Evolutionary conservation across 2,329 filamentous ascomycete species (phyloP).

Genomic region (Pseudocercospora cruenta): DNA sequence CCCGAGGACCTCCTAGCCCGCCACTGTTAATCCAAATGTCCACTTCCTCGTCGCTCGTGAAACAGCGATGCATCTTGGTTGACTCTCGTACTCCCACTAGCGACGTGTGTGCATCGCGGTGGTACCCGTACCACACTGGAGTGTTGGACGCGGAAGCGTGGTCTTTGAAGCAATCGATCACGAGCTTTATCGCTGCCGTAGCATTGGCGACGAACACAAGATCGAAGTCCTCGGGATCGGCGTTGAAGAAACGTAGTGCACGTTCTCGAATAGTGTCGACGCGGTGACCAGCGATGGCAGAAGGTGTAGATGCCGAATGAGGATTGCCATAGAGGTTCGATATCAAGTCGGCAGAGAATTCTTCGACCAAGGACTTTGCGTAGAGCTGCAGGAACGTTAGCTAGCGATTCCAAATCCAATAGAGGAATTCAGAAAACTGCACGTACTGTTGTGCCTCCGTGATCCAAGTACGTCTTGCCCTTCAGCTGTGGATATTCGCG

Average conservation of each 20-base stretch:
- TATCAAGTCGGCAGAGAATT: conserved; percentile 60
- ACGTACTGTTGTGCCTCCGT: conserved; percentile 47
- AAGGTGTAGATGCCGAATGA: conserved; percentile 66
- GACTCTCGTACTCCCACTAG: conserved; percentile 48
- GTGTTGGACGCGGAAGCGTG: conserved; percentile 52
- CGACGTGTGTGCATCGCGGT: conserved; percentile 65
- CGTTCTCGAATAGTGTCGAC: conserved; percentile 61
- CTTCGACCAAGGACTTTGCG: conserved; percentile 60
- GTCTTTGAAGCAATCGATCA: conserved; percentile 61
- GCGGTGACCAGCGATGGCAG: conserved; percentile 59
- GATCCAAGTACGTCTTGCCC: conserved; percentile 48
- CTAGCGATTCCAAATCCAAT: neutral
- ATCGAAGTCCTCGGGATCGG: conserved; percentile 62
- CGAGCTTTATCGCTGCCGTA: conserved; percentile 65
- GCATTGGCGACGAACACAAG: conserved; percentile 66
- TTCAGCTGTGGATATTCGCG: conserved; percentile 48
- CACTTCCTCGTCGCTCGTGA: conserved; percentile 45
- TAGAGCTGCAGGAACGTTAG: conserved; percentile 50
- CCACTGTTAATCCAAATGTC: conserved; percentile 50
- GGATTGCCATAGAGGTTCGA: conserved; percentile 68
- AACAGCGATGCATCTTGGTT: conserved; percentile 43
- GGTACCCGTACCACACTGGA: conserved; percentile 62
- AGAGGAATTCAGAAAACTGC: neutral
- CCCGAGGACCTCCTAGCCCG: conserved; percentile 35
- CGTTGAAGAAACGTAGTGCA: conserved; percentile 61